A percentile compares a stretch with the other conserved stretches of the same genome.
These are phyloP conservation scores for Biscogniauxia marginata DNA, from an alignment of 2,329 filamentous ascomycete species.

Conservation along the genomic window DNA sequence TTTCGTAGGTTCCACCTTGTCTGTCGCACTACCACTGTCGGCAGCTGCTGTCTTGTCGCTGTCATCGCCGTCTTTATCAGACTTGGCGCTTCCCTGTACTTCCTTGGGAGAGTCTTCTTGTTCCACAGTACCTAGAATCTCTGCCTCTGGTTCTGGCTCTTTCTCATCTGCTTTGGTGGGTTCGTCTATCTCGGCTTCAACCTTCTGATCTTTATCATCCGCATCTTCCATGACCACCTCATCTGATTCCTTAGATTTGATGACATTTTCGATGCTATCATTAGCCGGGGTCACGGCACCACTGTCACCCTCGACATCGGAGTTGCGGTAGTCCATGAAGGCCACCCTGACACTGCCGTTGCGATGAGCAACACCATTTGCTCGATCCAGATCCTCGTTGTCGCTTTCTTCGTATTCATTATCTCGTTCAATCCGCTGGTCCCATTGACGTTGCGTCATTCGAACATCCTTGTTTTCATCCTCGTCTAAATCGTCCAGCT, in stretches of 20 bases:
- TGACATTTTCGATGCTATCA: conserved; percentile 34
- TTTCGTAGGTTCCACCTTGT: conserved; percentile 14
- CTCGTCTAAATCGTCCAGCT: conserved; percentile 70
- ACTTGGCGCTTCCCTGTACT: conserved; percentile 33
- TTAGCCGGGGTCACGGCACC: conserved; percentile 38
- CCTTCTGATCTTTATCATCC: conserved; percentile 17
- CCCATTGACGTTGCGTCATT: conserved; percentile 78
- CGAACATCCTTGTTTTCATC: conserved; percentile 84
- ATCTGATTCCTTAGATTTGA: conserved; percentile 38
- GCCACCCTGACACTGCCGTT: conserved; percentile 47
- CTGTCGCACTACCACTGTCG: conserved; percentile 8
- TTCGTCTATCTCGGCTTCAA: conserved; percentile 34
- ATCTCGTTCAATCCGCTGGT: conserved; percentile 72
- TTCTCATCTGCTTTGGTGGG: conserved; percentile 25
- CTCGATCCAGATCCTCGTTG: conserved; percentile 75
- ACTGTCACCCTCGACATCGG: conserved; percentile 42
- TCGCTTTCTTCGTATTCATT: conserved; percentile 87
- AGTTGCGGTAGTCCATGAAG: conserved; percentile 53
- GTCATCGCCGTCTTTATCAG: conserved; percentile 25
- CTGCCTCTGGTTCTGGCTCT: conserved; percentile 16
- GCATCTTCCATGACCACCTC: conserved; percentile 39
- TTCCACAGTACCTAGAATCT: conserved; percentile 20
- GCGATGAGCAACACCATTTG: conserved; percentile 67
- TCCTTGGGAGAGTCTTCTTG: conserved; percentile 25
- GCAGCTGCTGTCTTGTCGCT: conserved; percentile 13